Percentiles rank a stretch among this genome's conserved stretches.
phyloP scores from a whole-genome alignment of 2,329 filamentous ascomycete species.

The Paecilomyces formosus region DNA sequence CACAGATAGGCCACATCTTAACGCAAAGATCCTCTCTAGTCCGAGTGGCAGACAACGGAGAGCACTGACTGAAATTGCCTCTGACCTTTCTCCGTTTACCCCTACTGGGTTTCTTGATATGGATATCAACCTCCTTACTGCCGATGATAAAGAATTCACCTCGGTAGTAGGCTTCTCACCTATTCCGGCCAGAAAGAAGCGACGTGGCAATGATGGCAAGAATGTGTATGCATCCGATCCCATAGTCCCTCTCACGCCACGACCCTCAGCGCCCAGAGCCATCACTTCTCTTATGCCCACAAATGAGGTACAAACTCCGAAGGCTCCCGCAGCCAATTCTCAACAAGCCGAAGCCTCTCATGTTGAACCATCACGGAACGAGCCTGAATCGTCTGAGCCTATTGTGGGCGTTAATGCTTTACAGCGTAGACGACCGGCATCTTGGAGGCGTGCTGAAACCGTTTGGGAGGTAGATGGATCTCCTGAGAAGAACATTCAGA shows the following conservation, averaged over 20 bases:
- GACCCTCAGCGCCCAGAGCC: constrained; percentile 2
- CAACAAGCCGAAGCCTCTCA: neutral
- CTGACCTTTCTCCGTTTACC: constrained; percentile 32
- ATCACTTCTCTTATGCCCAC: constrained; percentile 8
- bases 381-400: neutral
- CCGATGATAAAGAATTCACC: constrained; percentile 33
- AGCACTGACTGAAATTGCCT: constrained; percentile 34
- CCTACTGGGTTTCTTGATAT: constrained; percentile 23
- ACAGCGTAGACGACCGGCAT: constrained; percentile 14
- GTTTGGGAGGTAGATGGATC: constrained; percentile 31
- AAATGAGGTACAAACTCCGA: constrained; percentile 6
- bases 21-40: constrained; percentile 29
- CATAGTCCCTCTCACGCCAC: constrained; percentile 18
- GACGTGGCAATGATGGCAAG: constrained; percentile 26
- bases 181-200: constrained; percentile 27
- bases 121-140: constrained; percentile 29
- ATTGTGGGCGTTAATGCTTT: constrained; percentile 2
- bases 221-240: constrained; percentile 22
- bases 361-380: neutral
- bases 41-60: constrained; percentile 30
- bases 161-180: constrained; percentile 25
- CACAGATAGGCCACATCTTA: constrained; percentile 15
- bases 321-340: constrained; percentile 3
- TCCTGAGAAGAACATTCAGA: constrained; percentile 17
- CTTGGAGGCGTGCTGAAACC: constrained; percentile 17